Percentiles rank a stretch among this genome's conserved stretches.
These are phyloP conservation scores for Phaeodactylum tricornutum DNA, from an alignment of 108 stramenopile genomes.

Conservation along the genomic window DNA sequence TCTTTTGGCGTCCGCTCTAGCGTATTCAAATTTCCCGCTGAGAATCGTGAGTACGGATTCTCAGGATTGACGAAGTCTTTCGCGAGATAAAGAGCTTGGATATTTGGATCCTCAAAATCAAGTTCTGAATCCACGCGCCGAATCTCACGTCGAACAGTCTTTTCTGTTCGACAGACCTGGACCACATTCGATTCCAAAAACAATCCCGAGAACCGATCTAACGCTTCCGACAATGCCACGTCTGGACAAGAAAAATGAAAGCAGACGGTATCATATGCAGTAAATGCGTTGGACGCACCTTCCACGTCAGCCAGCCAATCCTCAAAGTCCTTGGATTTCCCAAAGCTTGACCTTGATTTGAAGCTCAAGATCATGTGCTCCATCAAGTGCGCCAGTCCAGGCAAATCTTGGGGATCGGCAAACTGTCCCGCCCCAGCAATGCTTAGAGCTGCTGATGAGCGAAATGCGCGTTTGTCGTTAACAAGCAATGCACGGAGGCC, in stretches of 20 bases:
- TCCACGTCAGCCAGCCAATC: conserved; percentile 50
- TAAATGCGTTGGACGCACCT: conserved; percentile 62
- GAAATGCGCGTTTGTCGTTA: conserved; percentile 27
- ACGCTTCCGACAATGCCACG: conserved; percentile 36
- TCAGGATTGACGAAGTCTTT: conserved; percentile 51
- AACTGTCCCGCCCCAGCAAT: conserved; percentile 70
- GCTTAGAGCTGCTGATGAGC: conserved; percentile 41
- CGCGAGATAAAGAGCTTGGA: conserved; percentile 40
- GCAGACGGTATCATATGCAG: conserved; percentile 62
- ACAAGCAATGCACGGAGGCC: conserved; percentile 55
- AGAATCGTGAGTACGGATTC: conserved; percentile 58
- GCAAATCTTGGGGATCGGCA: conserved; percentile 38
- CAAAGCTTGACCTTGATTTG: conserved; percentile 7
- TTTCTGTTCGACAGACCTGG: conserved; percentile 22
- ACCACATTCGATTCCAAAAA: conserved; percentile 31
- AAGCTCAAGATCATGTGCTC: conserved; percentile 53
- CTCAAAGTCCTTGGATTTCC: conserved; percentile 36
- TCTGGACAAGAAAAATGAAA: conserved; percentile 42
- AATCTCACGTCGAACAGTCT: conserved; percentile 39
- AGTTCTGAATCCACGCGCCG: conserved; percentile 54
- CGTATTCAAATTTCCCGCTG: conserved; percentile 45
- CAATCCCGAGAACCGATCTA: conserved; percentile 47
- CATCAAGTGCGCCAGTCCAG: conserved; percentile 68
- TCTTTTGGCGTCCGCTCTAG: conserved; percentile 31
- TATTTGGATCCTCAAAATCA: conserved; percentile 33